These are phyloP conservation scores for Dalbergia cochinchinensis DNA, from an alignment of 306 rosid genomes.

Conservation along the genomic window DNA sequence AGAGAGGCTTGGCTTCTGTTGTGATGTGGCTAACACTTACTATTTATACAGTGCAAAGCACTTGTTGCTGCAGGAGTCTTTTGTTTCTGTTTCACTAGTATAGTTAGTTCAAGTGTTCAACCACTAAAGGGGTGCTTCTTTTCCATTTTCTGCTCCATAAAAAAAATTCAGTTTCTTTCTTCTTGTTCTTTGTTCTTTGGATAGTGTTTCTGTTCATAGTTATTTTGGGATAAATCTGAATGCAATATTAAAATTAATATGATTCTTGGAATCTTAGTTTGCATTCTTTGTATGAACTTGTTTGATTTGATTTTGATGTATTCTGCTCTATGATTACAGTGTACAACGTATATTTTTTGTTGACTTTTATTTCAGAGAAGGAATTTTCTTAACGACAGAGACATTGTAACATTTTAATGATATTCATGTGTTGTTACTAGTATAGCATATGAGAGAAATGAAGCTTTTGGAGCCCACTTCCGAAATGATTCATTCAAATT, in stretches of 20 bases:
- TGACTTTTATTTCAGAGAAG: neutral
- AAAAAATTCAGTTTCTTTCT: neutral
- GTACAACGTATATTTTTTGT: neutral
- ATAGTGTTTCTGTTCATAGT: neutral
- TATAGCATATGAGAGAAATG: neutral
- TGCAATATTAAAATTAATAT: slow-evolving; percentile 12
- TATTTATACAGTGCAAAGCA: slow-evolving; percentile 17
- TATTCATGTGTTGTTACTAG: neutral
- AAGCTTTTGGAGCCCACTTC: neutral
- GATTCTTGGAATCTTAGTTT: neutral
- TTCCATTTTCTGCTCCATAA: neutral
- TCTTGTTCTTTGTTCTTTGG: slow-evolving; percentile 9
- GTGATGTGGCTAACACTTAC: slow-evolving; percentile 12
- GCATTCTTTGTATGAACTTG: neutral
- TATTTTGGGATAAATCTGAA: slow-evolving; percentile 3
- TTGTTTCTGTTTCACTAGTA: neutral
- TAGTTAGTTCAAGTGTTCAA: neutral
- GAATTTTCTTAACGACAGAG: neutral
- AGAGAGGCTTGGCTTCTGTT: neutral
- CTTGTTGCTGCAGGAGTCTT: neutral
- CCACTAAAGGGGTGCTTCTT: slow-evolving; percentile 3
- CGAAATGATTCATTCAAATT: neutral
- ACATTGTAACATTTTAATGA: neutral
- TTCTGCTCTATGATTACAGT: neutral
- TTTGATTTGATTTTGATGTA: neutral